phyloP scores from a whole-genome alignment of 1,284 basidiomycete genomes.

The Erythrobasidium hasegawianum region DNA sequence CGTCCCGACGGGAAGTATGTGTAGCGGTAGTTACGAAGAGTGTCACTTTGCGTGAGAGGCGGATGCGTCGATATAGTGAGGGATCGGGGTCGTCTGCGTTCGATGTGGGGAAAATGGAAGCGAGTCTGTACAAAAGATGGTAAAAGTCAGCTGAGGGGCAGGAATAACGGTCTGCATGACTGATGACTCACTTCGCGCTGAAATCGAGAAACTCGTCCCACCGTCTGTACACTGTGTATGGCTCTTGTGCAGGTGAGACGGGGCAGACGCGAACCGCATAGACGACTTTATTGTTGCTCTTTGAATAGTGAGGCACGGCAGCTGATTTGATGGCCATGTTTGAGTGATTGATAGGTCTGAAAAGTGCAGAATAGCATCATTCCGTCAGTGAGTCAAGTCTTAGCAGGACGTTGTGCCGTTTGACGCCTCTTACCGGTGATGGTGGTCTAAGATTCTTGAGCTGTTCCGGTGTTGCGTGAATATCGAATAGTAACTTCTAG shows the following conservation, averaged over 20 bases:
- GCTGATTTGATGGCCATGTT: constrained; percentile 36
- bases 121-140: no score
- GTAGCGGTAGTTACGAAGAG: constrained; percentile 38
- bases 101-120: constrained; percentile 36
- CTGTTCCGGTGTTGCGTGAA: no score
- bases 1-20: constrained; percentile 36
- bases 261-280: constrained; percentile 41
- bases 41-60: constrained; percentile 37
- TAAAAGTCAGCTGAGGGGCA: no score
- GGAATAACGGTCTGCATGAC: no score
- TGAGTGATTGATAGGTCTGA: no score
- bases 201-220: constrained; percentile 43
- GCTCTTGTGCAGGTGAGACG: constrained; percentile 31
- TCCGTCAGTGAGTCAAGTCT: no score
- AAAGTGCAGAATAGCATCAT: no score
- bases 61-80: constrained; percentile 1
- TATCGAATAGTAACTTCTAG: no score
- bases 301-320: constrained; percentile 38
- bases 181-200: constrained; percentile 33
- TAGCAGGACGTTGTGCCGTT: no score
- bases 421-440: no score
- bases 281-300: constrained; percentile 37
- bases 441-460: no score
- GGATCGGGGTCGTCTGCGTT: constrained; percentile 16
- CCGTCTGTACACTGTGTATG: constrained; percentile 40